These are phyloP conservation scores for Dictyostelium purpureum DNA, from an alignment of 78 protist species.

Conservation along the genomic window DNA sequence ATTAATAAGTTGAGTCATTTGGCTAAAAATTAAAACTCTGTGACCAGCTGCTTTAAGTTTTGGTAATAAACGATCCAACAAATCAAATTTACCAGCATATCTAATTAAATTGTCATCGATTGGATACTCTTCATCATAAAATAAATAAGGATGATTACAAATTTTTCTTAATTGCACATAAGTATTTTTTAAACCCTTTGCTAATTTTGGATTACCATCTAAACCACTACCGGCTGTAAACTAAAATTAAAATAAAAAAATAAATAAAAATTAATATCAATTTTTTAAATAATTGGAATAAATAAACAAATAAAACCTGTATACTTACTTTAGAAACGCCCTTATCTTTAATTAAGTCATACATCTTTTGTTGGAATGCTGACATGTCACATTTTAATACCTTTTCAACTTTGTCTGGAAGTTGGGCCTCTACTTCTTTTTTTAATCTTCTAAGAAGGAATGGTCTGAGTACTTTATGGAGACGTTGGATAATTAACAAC, in stretches of 20 bases:
- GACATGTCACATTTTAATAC: slow-evolving; percentile 82
- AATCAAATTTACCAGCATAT: slow-evolving; percentile 91
- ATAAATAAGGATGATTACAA: slow-evolving; percentile 96
- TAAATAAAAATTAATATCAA: background rate
- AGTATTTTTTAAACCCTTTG: slow-evolving; percentile 71
- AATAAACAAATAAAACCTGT: background rate
- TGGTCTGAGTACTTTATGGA: slow-evolving; percentile 88
- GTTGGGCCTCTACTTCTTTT: slow-evolving; percentile 90
- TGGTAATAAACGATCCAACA: slow-evolving; percentile 93
- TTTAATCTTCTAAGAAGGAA: slow-evolving; percentile 92
- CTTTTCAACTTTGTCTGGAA: slow-evolving; percentile 92
- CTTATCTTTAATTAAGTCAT: slow-evolving; percentile 57
- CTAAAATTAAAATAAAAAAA: background rate
- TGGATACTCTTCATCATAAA: slow-evolving; percentile 88
- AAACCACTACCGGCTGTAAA: slow-evolving; percentile 1
- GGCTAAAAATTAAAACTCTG: slow-evolving; percentile 90
- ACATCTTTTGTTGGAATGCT: slow-evolving; percentile 79
- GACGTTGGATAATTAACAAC: slow-evolving; percentile 78
- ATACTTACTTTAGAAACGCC: slow-evolving; percentile 34
- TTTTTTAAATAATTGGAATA: background rate
- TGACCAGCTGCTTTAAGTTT: slow-evolving; percentile 84
- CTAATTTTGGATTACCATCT: slow-evolving; percentile 57
- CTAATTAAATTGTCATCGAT: slow-evolving; percentile 62
- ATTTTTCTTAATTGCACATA: slow-evolving; percentile 87
- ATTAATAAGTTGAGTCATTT: slow-evolving; percentile 82